phyloP scores from a whole-genome alignment of 768 basidiomycete genomes.

The Sarcodon aspratus region DNA sequence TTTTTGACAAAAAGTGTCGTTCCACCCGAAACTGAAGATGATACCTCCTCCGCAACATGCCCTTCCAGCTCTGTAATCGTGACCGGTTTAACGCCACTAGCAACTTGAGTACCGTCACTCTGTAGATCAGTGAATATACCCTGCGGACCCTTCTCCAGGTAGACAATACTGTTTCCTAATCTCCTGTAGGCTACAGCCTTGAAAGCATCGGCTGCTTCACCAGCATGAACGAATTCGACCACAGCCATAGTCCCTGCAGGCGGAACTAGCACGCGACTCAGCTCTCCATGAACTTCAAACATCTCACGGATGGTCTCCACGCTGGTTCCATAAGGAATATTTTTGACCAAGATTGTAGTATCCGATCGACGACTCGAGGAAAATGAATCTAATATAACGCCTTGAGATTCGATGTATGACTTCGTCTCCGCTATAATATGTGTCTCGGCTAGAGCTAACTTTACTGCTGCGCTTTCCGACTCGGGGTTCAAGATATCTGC shows the following conservation, averaged over 20 bases:
- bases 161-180: slow-evolving; percentile 81
- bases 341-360: slow-evolving; percentile 87
- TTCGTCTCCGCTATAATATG: slow-evolving; percentile 95
- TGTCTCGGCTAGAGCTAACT: slow-evolving; percentile 92
- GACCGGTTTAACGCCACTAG: slow-evolving; percentile 19
- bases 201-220: slow-evolving; percentile 69
- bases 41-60: slow-evolving; percentile 24
- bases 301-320: slow-evolving; percentile 64
- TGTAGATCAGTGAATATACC: slow-evolving; percentile 62
- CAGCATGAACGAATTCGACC: slow-evolving; percentile 69
- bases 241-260: slow-evolving; percentile 91
- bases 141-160: slow-evolving; percentile 85
- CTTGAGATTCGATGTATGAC: slow-evolving; percentile 71
- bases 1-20: slow-evolving; percentile 94
- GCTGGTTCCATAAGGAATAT: slow-evolving; percentile 88
- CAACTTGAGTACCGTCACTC: slow-evolving; percentile 8
- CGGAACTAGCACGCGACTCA: slow-evolving; percentile 69
- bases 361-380: slow-evolving; percentile 41
- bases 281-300: slow-evolving; percentile 64
- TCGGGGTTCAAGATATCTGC: slow-evolving; percentile 82
- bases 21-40: slow-evolving; percentile 43
- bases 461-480: slow-evolving; percentile 75
- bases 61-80: slow-evolving; percentile 30
- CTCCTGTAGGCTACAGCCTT: slow-evolving; percentile 78
- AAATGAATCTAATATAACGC: slow-evolving; percentile 53